Base-by-base conservation (phyloP, 805 yeast species). In the Saturnispora halmiae region DNA sequence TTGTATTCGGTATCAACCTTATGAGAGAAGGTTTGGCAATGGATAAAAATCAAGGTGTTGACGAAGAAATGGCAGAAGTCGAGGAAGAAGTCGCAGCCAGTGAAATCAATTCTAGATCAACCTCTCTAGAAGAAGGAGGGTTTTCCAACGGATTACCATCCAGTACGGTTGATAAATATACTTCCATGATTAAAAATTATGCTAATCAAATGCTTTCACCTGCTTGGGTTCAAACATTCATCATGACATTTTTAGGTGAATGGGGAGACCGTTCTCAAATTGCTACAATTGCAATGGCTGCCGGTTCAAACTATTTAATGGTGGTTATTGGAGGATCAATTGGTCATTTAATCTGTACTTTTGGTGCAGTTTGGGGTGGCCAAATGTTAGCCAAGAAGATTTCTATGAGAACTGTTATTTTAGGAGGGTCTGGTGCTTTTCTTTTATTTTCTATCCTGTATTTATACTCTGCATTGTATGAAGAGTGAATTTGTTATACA, bases 261-360 rank as follows among this genome's bases (percentile, higher is more conserved):
- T 87, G 97, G 94, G 99, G 99, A 38, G 99, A 92, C 62, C 78
- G 98, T 54, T 87, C 96, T 10, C 99, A 92, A 65, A 86, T 92
- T 42, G 95, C 96, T 33, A 92, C 96, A 26, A 87, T 92, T 53
- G 97, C 97, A 31, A 82, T 92, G 94, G 96, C 97, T 40, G 95
- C 98, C 1, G 96, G 96, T 30, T 79, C 86, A 33, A 82, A 87
- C 60, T 92, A 86, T 64, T 79, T 92, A 88, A 70, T 70, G 50
- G 94, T 88, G 30, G 85, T 90, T 35, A 51, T 79, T 35, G 98
- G 99, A 46, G 95, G 94, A 16, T 75, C 86, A 29, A 60, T 81
- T 32, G 99, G 98, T 26, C 99, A 92, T 61, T 78, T 81, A 8
- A 35, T 82, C 8, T 92, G 97, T 64, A 84, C 96, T 0, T 75